Base-by-base conservation (phyloP, 106 monocot species). In the Apostasia ramifera region DNA sequence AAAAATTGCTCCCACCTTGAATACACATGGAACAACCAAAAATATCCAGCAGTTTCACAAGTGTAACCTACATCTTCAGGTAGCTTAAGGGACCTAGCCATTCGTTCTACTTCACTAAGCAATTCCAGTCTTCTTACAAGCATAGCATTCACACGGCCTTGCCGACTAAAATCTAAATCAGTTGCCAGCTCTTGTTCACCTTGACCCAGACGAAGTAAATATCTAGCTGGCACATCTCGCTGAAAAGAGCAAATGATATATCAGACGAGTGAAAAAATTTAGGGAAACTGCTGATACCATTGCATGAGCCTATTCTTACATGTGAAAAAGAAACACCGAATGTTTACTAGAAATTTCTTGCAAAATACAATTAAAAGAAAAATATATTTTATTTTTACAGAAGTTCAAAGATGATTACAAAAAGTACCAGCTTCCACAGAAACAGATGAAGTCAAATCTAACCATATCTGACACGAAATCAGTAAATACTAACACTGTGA, bases 101-200 rank as follows among this genome's bases (percentile, higher is more conserved):
- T 77, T 66, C 90, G 82, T 74, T 93, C 90, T 3, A 99, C 98
- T 78, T 99, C 98, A 83, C 70, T 56, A 10, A 93, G 82, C 40
- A 99, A 78, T 63, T 99, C 93, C 54, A 99, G 67, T 47, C 98
- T 81, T 2, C 98, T 77, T 0, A 99, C 93, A 67, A 99, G 98
- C 98, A 99, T 99, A 8, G 92, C 84, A 70, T 99, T 99, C 39
- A 99, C 98, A 73, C 93, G 93, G 15, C 98, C 98, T 77, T 99
- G 98, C 48, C 98, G 84, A 48, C 98, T 99, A 67, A 99, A 99
- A 67, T 99, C 98, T 66, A 99, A 90, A 87, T 93, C 98, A 6
- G 98, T 99, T 47, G 98, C 98, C 51, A 99, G 81, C 64, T 99
- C 98, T 72, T 99, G 98, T 66, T 99, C 98, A 47, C 98, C 98